A percentile compares a stretch with the other conserved stretches of the same genome.
phyloP scores from a whole-genome alignment of 169 alveolate species.

The Plasmodium inui region DNA sequence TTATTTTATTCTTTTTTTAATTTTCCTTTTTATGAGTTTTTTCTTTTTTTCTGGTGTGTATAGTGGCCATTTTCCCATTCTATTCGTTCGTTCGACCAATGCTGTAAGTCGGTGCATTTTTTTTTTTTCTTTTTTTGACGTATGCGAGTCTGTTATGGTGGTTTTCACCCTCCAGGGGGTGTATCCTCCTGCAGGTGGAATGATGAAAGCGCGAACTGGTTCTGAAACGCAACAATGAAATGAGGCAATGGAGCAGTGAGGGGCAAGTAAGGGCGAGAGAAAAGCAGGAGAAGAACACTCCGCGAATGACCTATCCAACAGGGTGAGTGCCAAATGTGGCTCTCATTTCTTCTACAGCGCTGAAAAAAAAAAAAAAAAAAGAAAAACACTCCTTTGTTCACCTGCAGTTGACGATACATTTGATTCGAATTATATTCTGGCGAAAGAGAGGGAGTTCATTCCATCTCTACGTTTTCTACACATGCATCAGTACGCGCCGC shows the following conservation, averaged over 20 bases:
- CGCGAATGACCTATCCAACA: background rate
- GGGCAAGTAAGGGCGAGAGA: background rate
- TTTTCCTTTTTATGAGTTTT: background rate
- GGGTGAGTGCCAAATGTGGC: background rate
- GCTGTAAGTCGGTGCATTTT: constrained; percentile 61
- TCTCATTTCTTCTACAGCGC: background rate
- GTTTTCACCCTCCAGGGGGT: background rate
- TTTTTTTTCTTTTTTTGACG: background rate
- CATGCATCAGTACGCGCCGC: background rate
- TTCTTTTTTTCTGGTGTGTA: background rate
- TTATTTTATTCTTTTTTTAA: background rate
- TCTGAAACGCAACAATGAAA: background rate
- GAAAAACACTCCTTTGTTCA: background rate
- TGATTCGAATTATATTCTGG: constrained; percentile 1
- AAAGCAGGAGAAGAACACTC: background rate
- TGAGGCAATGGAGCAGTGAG: background rate
- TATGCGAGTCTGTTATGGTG: background rate
- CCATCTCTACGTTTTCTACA: background rate
- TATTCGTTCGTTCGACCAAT: background rate
- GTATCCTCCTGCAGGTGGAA: background rate
- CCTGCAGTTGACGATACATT: background rate
- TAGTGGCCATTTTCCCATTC: background rate
- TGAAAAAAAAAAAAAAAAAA: background rate
- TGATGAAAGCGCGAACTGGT: background rate
- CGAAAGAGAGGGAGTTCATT: background rate